Evolutionary conservation across 2,329 filamentous ascomycete genomes (phyloP).

Genomic region (Aspergillus hiratsukae): DNA sequence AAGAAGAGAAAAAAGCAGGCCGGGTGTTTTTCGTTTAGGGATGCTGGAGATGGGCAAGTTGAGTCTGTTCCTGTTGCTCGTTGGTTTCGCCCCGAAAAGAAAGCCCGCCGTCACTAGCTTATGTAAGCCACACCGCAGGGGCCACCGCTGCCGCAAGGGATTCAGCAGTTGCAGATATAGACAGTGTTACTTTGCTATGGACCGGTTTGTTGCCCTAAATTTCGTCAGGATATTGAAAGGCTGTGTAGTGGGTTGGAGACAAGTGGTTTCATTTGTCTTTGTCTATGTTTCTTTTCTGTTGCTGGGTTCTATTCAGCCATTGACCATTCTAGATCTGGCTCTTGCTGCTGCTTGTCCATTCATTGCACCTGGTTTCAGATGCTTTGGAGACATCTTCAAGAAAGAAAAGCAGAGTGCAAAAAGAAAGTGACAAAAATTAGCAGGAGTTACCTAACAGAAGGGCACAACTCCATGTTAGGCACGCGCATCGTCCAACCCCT

Average conservation of each 20-base stretch:
- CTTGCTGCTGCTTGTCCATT: neutral
- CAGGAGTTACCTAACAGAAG: neutral
- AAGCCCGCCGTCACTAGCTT: neutral
- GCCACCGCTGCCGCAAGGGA: neutral
- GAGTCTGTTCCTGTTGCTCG: neutral
- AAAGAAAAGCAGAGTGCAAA: too few relatives aligned
- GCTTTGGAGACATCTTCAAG: neutral
- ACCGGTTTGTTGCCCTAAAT: neutral
- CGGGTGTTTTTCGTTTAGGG: neutral
- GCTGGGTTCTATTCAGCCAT: neutral
- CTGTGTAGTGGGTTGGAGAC: neutral
- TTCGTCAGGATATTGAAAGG: neutral
- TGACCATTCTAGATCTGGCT: neutral
- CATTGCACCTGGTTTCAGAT: neutral
- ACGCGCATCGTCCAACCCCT: neutral
- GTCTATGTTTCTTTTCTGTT: neutral
- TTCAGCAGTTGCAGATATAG: neutral
- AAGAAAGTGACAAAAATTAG: neutral
- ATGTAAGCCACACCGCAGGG: neutral
- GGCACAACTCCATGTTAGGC: too few relatives aligned
- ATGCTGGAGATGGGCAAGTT: neutral
- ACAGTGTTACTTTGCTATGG: neutral
- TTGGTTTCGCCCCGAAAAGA: neutral
- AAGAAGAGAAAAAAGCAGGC: slow-evolving; percentile 2
- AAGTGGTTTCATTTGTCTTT: neutral